Base-by-base conservation (phyloP, 192 early-diverging fungal species). In the Linnemannia elongata region DNA sequence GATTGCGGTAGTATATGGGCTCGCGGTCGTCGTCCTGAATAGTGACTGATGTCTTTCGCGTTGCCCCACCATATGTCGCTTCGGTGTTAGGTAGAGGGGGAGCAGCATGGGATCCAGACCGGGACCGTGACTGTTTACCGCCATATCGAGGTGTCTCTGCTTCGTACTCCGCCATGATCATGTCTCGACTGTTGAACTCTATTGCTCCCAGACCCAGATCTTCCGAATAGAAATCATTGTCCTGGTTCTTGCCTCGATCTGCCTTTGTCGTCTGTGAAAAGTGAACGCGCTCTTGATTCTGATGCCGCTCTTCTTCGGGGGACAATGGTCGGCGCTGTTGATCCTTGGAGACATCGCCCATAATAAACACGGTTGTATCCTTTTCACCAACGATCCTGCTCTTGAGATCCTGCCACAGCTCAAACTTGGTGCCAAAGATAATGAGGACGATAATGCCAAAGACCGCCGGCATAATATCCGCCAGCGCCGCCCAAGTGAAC, bases 381-480 rank as follows among this genome's bases (percentile, higher is more conserved):
- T 44, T 38, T 24, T n/a, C 45, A 9, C 63, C 63, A 44, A 55
- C 35, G 27, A 82, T n/a, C 68, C 38, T 69, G 30, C 3, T 13
- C 6, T 17, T 17, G 0, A 87, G 36, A 57, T 87, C 85, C 72
- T 78, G 72, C 85, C 85, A 87, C 30, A 87, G 54, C 80, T 81
- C 85, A 22, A 81, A 3, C 49, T 74, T 81, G 72, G 76, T 38
- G 6, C 85, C 85, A 70, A 87, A 87, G 27, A 81, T 87, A 68
- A 81, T n/a, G 6, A 81, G 5, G 6, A 81, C 39, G 1, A 75
- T 60, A 35, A 74, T 57, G 3, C 85, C 85, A 74, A 81, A 74
- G 5, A 39, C 2, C 0, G 78, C 85, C 1, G 85, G 85, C 12
- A 71, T 4, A 3, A 78, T 30, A 30, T 86, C 78, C 10, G 85